Evolutionary conservation across 176 grass and related monocot species (phyloP), one percentile per base, ranked within the genome.

Genomic region (Poa annua): DNA sequence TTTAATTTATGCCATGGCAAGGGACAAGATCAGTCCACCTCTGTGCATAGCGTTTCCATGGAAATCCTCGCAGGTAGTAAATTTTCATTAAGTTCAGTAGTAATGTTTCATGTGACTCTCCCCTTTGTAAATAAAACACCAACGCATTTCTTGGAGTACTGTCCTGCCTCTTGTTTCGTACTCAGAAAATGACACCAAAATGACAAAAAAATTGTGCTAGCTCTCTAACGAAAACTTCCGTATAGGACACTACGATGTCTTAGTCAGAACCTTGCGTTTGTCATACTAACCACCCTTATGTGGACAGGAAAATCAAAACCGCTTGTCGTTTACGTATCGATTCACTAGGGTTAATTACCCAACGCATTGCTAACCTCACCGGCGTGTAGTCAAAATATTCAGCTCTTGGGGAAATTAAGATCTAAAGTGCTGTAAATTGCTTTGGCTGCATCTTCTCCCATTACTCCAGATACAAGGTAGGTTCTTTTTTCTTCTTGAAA

Each of bases 391-490:
- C 49, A 53, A 52, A 55, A 36, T 54, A 81, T 25, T 81, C 78
- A 16, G 11, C 34, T 6, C n/a, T 17, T 35, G 24, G n/a, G 26
- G 39, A 80, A 74, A 74, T 34, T 52, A 74, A 54, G 35, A 80
- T 47, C 64, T 49, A 0, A 16, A 15, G 49, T 66, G 14, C 6
- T 65, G 36, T 65, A 32, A 84, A 26, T 15, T 17, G 3, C 17
- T 56, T 80, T 84, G 77, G 51, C 39, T 3, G 33, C 6, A 62
- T 85, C 42, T 33, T 71, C 21, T 62, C 24, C 8, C 45, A n/a
- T 48, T 12, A 54, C 3, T 82, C 51, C 78, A 82, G 54, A 63
- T 48, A 82, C 88, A 82, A 71, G 78, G 88, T 48, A 62, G 50
- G 22, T 38, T 82, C 22, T 25, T 85, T 74, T 56, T 82, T 56